Percentiles rank a stretch among this genome's conserved stretches.
phyloP scores from a whole-genome alignment of 176 grass and related monocot species.

The Secale cereale region DNA sequence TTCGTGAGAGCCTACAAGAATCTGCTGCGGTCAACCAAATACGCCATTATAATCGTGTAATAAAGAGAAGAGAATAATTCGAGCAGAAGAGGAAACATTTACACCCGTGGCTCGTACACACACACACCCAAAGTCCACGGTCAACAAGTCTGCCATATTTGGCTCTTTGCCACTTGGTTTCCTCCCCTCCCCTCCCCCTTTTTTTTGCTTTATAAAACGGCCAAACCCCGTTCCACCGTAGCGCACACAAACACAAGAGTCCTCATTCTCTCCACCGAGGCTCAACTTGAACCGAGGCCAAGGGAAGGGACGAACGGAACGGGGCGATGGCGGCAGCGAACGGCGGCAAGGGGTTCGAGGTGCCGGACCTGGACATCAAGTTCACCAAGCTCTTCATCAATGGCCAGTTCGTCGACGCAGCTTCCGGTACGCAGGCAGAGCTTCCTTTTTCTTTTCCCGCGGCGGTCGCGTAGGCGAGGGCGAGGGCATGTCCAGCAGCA shows the following conservation, averaged over 20 bases:
- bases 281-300: not conserved
- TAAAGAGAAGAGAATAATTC: not conserved
- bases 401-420: slow-evolving; percentile 76
- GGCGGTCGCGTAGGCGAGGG: too few relatives aligned
- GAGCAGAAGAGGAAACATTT: not conserved
- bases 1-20: too few relatives aligned
- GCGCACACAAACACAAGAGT: not conserved
- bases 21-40: too few relatives aligned
- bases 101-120: not conserved
- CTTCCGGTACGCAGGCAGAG: slow-evolving; percentile 43
- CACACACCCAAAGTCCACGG: not conserved
- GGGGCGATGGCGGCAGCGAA: slow-evolving; percentile 13
- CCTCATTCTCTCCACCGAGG: not conserved
- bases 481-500: too few relatives aligned
- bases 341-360: slow-evolving; percentile 32
- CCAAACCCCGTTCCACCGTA: not conserved
- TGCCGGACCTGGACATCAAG: slow-evolving; percentile 63
- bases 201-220: not conserved
- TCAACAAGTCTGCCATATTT: not conserved
- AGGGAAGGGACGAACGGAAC: not conserved
- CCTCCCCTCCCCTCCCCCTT: not conserved
- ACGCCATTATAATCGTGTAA: not conserved
- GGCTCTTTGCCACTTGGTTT: too few relatives aligned
- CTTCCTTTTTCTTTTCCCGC: not conserved
- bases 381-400: slow-evolving; percentile 97